These are phyloP conservation scores for Clavulina sp. DNA, from an alignment of 768 basidiomycete genomes.

Conservation along the genomic window DNA sequence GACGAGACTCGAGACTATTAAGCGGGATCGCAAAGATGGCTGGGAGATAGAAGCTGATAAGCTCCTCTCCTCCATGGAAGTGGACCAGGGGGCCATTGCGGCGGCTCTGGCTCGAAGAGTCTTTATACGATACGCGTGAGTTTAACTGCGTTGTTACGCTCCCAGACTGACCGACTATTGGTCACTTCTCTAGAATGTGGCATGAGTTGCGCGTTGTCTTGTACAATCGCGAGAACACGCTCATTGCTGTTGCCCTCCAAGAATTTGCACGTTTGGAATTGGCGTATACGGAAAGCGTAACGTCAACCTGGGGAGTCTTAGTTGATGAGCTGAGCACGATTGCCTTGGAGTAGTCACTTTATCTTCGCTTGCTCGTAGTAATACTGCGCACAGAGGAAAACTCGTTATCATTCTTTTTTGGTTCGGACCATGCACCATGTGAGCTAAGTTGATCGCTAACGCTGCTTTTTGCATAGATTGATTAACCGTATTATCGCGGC, in stretches of 20 bases:
- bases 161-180: neutral
- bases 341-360: slow-evolving; percentile 53
- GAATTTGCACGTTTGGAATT: slow-evolving; percentile 58
- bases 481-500: neutral
- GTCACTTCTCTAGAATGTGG: slow-evolving; percentile 53
- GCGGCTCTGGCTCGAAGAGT: slow-evolving; percentile 59
- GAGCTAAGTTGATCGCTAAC: neutral
- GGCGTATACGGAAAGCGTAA: slow-evolving; percentile 42
- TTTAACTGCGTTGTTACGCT: neutral
- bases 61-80: slow-evolving; percentile 52
- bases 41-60: slow-evolving; percentile 81
- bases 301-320: slow-evolving; percentile 59
- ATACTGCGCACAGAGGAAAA: neutral
- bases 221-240: slow-evolving; percentile 75
- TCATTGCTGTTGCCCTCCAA: slow-evolving; percentile 57
- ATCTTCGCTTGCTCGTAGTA: neutral
- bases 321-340: slow-evolving; percentile 55
- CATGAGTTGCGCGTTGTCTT: slow-evolving; percentile 85
- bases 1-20: slow-evolving; percentile 58
- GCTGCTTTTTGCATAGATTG: neutral
- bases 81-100: slow-evolving; percentile 68
- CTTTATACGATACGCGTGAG: slow-evolving; percentile 75
- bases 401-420: no score
- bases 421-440: no score
- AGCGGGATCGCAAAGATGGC: slow-evolving; percentile 52